phyloP scores from a whole-genome alignment of 257 asterid species.

The Agastache rugosa region DNA sequence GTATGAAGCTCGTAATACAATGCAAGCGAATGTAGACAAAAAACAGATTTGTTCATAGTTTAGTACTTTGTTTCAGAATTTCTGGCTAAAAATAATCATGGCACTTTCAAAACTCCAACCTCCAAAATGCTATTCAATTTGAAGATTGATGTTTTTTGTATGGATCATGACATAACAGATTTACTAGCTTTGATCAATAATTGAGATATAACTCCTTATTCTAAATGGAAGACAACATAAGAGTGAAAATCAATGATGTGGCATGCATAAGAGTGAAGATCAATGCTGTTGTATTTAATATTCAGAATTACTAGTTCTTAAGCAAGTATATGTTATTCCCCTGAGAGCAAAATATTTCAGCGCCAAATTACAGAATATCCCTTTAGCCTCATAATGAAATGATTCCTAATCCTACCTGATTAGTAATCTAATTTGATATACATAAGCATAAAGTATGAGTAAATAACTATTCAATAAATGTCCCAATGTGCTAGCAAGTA shows the following conservation, averaged over 20 bases:
- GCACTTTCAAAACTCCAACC: constrained; percentile 16
- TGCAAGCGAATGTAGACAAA: background rate
- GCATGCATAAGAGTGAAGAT: background rate
- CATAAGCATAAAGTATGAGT: constrained; percentile 6
- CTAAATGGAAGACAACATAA: background rate
- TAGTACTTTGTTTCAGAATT: constrained; percentile 5
- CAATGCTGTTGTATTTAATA: background rate
- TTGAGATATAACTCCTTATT: background rate
- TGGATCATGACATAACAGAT: too few relatives aligned
- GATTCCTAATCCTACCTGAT: background rate
- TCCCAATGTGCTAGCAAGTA: constrained; percentile 1
- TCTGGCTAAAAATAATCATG: background rate
- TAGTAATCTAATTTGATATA: background rate
- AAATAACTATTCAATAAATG: background rate
- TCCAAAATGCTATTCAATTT: background rate
- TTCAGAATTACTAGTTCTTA: background rate
- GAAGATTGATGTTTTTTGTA: too few relatives aligned
- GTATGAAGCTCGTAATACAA: too few relatives aligned
- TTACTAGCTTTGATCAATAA: too few relatives aligned
- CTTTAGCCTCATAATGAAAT: background rate
- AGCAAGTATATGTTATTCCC: background rate
- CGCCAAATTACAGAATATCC: background rate
- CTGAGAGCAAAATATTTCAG: background rate
- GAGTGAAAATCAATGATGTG: too few relatives aligned
- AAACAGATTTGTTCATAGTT: background rate